These are phyloP conservation scores for Talaromyces sp. DNA, from an alignment of 2,329 filamentous ascomycete species.

Conservation along the genomic window DNA sequence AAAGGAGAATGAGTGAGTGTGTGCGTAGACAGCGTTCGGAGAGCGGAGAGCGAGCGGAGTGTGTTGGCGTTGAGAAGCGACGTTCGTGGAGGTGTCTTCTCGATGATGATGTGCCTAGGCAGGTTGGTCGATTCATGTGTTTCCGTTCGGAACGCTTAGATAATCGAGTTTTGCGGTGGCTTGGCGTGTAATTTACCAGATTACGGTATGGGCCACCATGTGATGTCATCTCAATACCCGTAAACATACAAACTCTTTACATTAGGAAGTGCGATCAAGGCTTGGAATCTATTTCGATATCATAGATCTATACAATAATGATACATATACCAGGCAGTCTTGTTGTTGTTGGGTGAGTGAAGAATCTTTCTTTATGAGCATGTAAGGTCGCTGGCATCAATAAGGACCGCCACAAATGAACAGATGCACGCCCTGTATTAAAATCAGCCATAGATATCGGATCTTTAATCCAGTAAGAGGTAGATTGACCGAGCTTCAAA, in stretches of 20 bases:
- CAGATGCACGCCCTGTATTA: background rate
- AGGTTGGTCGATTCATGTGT: conserved; percentile 7
- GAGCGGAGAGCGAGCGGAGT: background rate
- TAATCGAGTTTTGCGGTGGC: conserved; percentile 14
- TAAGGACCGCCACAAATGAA: background rate
- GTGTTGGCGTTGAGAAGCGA: background rate
- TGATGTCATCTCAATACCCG: conserved; percentile 18
- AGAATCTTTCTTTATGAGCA: background rate
- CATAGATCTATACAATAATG: background rate
- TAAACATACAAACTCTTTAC: background rate
- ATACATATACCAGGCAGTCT: background rate
- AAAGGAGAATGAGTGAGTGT: background rate
- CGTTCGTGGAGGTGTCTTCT: conserved; percentile 11
- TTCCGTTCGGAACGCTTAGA: conserved; percentile 14
- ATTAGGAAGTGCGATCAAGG: background rate
- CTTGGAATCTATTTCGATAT: background rate
- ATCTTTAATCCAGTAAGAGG: background rate
- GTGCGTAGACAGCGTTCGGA: background rate
- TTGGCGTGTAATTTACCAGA: conserved; percentile 12
- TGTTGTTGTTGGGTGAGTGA: background rate
- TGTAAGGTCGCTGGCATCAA: background rate
- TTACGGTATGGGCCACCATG: conserved; percentile 6
- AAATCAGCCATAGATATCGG: background rate
- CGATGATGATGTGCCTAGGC: conserved; percentile 13
- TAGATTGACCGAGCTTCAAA: background rate